Base-by-base conservation (phyloP, 164 flowering plant genomes). In the Vitis rotundifolia region DNA sequence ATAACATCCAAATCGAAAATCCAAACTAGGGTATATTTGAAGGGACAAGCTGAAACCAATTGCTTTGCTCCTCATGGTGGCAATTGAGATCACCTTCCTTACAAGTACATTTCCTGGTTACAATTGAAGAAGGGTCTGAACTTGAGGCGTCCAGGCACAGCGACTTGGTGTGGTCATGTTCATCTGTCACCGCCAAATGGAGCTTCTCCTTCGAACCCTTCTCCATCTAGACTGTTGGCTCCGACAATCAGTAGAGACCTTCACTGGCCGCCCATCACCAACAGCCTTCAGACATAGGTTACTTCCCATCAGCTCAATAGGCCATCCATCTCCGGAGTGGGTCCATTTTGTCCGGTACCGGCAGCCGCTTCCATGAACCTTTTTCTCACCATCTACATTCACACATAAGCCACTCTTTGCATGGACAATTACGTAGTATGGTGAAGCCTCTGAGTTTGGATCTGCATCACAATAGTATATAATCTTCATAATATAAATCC, bases 41-140 rank as follows among this genome's bases (percentile, higher is more conserved):
- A 15, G 71, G 53, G 22, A 84, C 61, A 59, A 86, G 73, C 63
- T 74, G 75, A 74, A 86, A 86, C 90, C 90, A 86, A 70, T 86
- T 85, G 3, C 57, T 77, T 56, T 83, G 72, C 2, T 87, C 83
- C 71, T 82, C 73, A 5, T 68, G 65, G 13, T 37, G 11, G 75
- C 86, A 82, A 11, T 4, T 18, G 2, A 73, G 26, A 22, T 22
- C 26, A 22, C 26, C 57, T 59, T 72, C 76, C 52, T 80, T 76
- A 53, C 85, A 85, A 52, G 78, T 49, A 57, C 86, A 85, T 67
- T 69, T 75, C 61, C 49, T 79, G 0, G 84, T 81, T 26, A 82
- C 59, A 54, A 86, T 50, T 11, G 68, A 37, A 11, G 75, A 16
- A 65, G 76, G 68, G 29, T 69, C 69, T 31, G 69, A 54, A 70